phyloP scores from a whole-genome alignment of 495 filamentous ascomycete genomes.

The Parathielavia appendiculata region DNA sequence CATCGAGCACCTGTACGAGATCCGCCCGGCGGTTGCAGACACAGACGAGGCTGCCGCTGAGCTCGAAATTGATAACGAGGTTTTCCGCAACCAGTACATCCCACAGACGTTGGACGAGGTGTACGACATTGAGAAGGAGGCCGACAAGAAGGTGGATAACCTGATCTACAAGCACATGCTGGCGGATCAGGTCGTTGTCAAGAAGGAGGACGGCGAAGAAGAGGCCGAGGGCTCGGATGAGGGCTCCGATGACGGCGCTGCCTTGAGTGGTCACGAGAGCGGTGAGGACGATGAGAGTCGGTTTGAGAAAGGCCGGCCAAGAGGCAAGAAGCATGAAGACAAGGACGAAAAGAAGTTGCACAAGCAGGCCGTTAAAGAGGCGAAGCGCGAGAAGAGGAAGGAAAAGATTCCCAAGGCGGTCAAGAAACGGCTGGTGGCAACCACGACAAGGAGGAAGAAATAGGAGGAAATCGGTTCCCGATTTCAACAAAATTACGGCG shows the following conservation, averaged over 20 bases:
- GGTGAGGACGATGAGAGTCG: constrained; percentile 23
- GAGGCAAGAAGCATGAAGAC: constrained; percentile 86
- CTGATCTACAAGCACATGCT: constrained; percentile 79
- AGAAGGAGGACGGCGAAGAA: constrained; percentile 37
- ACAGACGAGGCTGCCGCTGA: constrained; percentile 45
- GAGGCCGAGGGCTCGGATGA: constrained; percentile 29
- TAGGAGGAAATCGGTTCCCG: constrained; percentile 10
- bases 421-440: constrained; percentile 71
- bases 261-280: constrained; percentile 43
- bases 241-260: constrained; percentile 36
- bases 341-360: constrained; percentile 86
- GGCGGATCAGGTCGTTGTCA: constrained; percentile 57
- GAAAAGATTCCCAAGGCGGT: constrained; percentile 93
- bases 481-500: too few species aligned
- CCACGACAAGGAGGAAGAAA: constrained; percentile 37
- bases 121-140: constrained; percentile 91
- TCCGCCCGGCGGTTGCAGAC: constrained; percentile 28
- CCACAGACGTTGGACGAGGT: constrained; percentile 91
- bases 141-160: constrained; percentile 63
- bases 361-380: constrained; percentile 88
- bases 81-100: constrained; percentile 93
- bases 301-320: constrained; percentile 63
- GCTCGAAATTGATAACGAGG: constrained; percentile 73
- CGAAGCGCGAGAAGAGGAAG: constrained; percentile 83
- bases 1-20: constrained; percentile 45